These are phyloP conservation scores for Pelargonium myrrhifolium DNA, from an alignment of 441 rosid species.

Conservation along the genomic window DNA sequence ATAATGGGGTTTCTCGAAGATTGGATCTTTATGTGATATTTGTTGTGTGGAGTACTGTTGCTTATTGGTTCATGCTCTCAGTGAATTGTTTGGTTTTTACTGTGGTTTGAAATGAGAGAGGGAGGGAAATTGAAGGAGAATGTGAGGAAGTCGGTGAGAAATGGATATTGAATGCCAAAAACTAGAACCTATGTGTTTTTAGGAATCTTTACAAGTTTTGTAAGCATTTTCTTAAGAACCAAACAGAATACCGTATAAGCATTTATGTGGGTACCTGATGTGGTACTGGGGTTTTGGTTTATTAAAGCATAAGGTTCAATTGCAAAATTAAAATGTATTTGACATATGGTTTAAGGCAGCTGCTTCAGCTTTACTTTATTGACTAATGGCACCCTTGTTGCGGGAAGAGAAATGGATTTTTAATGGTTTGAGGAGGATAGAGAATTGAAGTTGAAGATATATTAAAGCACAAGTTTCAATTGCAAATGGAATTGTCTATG, in stretches of 20 bases:
- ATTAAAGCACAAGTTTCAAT: not conserved
- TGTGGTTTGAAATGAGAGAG: not conserved
- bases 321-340: not conserved
- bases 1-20: not conserved
- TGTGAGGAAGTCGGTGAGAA: not conserved
- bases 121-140: not conserved
- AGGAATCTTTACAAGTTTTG: not conserved
- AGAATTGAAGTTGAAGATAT: not conserved
- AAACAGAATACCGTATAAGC: not conserved
- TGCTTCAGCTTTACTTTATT: not conserved
- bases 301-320: not conserved
- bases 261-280: not conserved
- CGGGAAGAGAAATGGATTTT: too few relatives aligned
- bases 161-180: not conserved
- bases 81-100: not conserved
- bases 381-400: too few relatives aligned
- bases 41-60: not conserved
- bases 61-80: constrained; percentile 2
- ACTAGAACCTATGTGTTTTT: not conserved
- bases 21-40: not conserved
- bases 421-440: too few relatives aligned
- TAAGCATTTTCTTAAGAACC: not conserved
- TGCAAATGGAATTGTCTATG: not conserved
- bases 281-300: not conserved
- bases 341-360: not conserved